Conservation (phyloP, 2,329 filamentous ascomycete genomes). For the Microcyclosporella mali region DNA sequence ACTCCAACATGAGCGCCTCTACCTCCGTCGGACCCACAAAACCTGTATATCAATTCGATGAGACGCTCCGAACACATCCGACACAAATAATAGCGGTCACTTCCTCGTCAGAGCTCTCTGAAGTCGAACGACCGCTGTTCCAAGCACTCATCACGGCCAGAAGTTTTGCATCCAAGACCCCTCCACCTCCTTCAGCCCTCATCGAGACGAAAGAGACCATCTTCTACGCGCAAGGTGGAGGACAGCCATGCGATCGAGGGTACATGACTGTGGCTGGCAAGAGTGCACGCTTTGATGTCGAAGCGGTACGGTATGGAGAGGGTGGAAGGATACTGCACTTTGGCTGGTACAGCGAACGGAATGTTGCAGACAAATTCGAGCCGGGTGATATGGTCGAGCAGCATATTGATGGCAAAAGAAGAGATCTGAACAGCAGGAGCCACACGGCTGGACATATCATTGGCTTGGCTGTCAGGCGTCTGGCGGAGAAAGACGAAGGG, state of each 20-base stretch:
- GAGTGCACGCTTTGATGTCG: constrained; percentile 44
- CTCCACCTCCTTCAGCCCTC: constrained; percentile 1
- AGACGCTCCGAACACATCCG: constrained; percentile 6
- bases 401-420: constrained; percentile 54
- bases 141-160: too few relatives aligned
- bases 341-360: too few relatives aligned
- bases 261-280: constrained; percentile 39
- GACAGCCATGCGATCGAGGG: constrained; percentile 64
- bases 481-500: constrained; percentile 48
- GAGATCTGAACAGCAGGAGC: constrained; percentile 58
- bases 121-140: background rate
- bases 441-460: constrained; percentile 71
- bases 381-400: constrained; percentile 48
- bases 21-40: background rate
- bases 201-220: constrained; percentile 55
- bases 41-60: constrained; percentile 6
- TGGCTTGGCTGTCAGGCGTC: constrained; percentile 58
- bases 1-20: too few relatives aligned
- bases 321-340: constrained; percentile 59
- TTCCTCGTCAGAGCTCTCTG: constrained; percentile 1
- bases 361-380: constrained; percentile 36
- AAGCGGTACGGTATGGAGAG: constrained; percentile 51
- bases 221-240: constrained; percentile 69
- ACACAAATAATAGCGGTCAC: constrained; percentile 4
- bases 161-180: background rate